Conservation (phyloP, 164 flowering plant genomes). For the Berberis vulgaris region DNA sequence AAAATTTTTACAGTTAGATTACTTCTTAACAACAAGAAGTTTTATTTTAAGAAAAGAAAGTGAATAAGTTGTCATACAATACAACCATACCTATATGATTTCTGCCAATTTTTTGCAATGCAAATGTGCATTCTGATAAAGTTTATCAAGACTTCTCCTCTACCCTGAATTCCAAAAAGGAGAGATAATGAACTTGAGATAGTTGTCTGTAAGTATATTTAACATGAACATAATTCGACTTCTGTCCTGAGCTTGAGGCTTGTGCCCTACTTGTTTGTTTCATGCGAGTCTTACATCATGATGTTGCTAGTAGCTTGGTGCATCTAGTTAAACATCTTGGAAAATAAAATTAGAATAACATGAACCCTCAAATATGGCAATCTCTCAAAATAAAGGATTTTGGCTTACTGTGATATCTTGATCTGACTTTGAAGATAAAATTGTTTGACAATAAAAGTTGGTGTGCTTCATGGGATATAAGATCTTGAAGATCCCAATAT, state of each 20-base stretch:
- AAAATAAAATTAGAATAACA: neutral
- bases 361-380: neutral
- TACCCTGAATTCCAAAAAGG: slow-evolving; percentile 53
- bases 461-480: slow-evolving; percentile 36
- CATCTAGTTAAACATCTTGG: too few relatives aligned
- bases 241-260: too few relatives aligned
- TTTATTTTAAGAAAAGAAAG: neutral
- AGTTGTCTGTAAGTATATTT: neutral
- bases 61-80: neutral
- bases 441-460: slow-evolving; percentile 39
- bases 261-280: too few relatives aligned
- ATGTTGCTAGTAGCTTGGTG: too few relatives aligned
- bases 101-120: slow-evolving; percentile 47
- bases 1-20: too few relatives aligned
- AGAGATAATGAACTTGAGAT: slow-evolving; percentile 4
- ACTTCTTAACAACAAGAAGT: neutral
- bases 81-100: slow-evolving; percentile 59
- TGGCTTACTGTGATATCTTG: slow-evolving; percentile 72
- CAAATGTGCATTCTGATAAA: slow-evolving; percentile 49
- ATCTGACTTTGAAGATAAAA: slow-evolving; percentile 38
- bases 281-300: too few relatives aligned
- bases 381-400: neutral
- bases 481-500: slow-evolving; percentile 87
- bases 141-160: slow-evolving; percentile 82
- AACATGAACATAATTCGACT: neutral